A percentile compares a stretch with the other conserved stretches of the same genome.
These are phyloP conservation scores for Diversispora epigaea DNA, from an alignment of 192 early-diverging fungal genomes.

Conservation along the genomic window DNA sequence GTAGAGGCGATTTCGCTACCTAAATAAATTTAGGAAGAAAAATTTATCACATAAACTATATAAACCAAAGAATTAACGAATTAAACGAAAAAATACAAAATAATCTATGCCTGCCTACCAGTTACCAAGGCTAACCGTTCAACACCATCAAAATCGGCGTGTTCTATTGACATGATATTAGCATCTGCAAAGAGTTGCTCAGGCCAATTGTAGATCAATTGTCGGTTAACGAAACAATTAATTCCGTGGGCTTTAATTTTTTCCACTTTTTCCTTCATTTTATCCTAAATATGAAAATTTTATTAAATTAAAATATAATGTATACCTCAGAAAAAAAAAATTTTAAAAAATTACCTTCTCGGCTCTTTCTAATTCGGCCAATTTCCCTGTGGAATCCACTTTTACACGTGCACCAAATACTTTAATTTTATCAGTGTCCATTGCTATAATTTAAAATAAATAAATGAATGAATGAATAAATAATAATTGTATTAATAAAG, in stretches of 20 bases:
- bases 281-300: constrained; percentile 54
- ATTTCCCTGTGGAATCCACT: constrained; percentile 94
- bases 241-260: constrained; percentile 97
- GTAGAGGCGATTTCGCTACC: constrained; percentile 97
- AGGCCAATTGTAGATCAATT: constrained; percentile 99
- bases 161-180: constrained; percentile 95
- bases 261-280: constrained; percentile 98
- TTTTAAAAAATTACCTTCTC: constrained; percentile 79
- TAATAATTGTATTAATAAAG: background rate
- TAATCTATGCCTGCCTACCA: constrained; percentile 37
- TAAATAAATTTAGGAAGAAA: background rate
- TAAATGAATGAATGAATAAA: background rate
- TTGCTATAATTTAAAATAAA: constrained; percentile 55
- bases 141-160: constrained; percentile 98
- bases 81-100: background rate
- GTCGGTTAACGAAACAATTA: constrained; percentile 99
- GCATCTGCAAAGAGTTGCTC: constrained; percentile 99
- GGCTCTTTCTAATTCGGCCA: constrained; percentile 97
- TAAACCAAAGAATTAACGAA: background rate
- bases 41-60: background rate
- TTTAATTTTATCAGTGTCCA: constrained; percentile 99
- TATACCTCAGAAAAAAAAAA: no score
- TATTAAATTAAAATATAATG: background rate
- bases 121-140: constrained; percentile 96
- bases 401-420: constrained; percentile 97